Conservation (phyloP, 2,329 filamentous ascomycete genomes). For the Parafenestella ontariensis region DNA sequence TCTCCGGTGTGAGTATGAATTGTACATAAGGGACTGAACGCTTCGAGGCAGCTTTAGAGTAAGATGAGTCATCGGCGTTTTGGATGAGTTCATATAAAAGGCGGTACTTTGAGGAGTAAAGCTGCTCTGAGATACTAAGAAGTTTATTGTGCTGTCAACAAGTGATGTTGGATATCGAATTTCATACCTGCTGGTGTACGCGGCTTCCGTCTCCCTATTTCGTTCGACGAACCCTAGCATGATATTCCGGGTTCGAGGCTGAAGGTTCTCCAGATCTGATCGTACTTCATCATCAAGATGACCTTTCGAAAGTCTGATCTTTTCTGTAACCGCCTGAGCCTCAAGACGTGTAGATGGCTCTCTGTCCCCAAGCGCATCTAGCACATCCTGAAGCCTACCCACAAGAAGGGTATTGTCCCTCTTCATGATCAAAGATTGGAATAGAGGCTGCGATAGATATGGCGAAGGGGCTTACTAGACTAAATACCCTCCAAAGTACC, state of each 20-base stretch:
- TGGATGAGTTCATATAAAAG: slow-evolving; percentile 48
- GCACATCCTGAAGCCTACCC: not conserved
- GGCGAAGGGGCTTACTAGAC: not conserved
- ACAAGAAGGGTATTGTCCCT: not conserved
- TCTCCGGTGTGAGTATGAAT: slow-evolving; percentile 27
- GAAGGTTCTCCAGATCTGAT: slow-evolving; percentile 11
- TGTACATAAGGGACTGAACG: slow-evolving; percentile 21
- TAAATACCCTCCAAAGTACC: not conserved
- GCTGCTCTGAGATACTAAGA: slow-evolving; percentile 24
- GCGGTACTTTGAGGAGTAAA: slow-evolving; percentile 33
- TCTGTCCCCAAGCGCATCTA: slow-evolving; percentile 14
- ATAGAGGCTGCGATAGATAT: not conserved
- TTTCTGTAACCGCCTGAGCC: slow-evolving; percentile 19
- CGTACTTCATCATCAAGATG: slow-evolving; percentile 19
- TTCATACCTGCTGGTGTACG: slow-evolving; percentile 22
- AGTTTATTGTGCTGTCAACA: not conserved
- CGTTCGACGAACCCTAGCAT: slow-evolving; percentile 11
- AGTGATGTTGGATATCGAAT: not conserved
- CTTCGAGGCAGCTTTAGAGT: slow-evolving; percentile 5
- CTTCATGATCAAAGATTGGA: not conserved
- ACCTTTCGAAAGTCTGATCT: slow-evolving; percentile 22
- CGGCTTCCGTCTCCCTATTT: slow-evolving; percentile 19
- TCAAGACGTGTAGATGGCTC: slow-evolving; percentile 20
- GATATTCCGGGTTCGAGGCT: slow-evolving; percentile 2
- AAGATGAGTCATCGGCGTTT: slow-evolving; percentile 54